phyloP scores from a whole-genome alignment of 148 eudicot species.

The Drosera capensis region DNA sequence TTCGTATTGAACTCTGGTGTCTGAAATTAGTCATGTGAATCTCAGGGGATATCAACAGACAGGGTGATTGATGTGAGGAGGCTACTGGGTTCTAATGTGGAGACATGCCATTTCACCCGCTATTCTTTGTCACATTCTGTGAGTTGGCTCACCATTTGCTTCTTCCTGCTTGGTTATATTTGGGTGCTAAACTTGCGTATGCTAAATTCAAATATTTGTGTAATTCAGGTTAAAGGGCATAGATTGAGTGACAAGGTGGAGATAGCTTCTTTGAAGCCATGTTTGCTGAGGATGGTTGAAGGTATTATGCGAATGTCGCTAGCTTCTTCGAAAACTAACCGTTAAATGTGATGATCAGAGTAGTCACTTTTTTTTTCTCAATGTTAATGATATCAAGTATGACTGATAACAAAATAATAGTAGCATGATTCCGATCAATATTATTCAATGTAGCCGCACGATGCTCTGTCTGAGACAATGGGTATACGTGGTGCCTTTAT shows the following conservation, averaged over 20 bases:
- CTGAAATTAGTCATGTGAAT: neutral
- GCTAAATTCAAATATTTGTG: neutral
- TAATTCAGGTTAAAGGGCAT: conserved; percentile 59
- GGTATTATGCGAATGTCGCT: conserved; percentile 20
- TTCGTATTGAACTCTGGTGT: neutral
- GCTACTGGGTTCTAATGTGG: conserved; percentile 61
- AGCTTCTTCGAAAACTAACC: no score
- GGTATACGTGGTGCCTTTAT: no score
- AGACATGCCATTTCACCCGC: conserved; percentile 84
- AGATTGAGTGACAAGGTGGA: conserved; percentile 60
- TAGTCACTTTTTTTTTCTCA: neutral
- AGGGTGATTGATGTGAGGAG: conserved; percentile 78
- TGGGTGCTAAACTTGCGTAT: neutral
- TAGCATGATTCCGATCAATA: no score
- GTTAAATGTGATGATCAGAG: no score
- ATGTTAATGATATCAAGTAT: no score
- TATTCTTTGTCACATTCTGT: conserved; percentile 91
- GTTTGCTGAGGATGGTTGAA: conserved; percentile 82
- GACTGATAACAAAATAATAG: no score
- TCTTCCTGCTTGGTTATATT: neutral
- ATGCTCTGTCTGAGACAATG: no score
- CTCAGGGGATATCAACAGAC: conserved; percentile 89
- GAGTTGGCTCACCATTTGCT: neutral
- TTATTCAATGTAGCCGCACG: no score
- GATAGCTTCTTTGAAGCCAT: conserved; percentile 66